A percentile compares a stretch with the other conserved stretches of the same genome.
Conservation (phyloP, 805 yeast species). For the Nakazawaea sp. region DNA sequence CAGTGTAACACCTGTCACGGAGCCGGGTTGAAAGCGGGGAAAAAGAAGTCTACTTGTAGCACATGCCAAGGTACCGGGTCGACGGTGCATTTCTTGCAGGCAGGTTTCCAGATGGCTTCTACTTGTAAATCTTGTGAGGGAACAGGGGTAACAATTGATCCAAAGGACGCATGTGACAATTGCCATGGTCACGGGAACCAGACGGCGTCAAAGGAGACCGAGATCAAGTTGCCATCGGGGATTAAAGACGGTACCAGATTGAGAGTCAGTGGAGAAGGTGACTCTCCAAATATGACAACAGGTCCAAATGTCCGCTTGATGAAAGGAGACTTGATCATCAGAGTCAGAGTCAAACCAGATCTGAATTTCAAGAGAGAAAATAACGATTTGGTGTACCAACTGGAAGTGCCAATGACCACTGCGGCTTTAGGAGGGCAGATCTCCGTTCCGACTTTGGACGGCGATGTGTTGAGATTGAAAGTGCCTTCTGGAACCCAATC, state of each 20-base stretch:
- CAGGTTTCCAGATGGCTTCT: conserved; percentile 95
- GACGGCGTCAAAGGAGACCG: conserved; percentile 60
- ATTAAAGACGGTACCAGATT: conserved; percentile 80
- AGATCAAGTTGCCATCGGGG: conserved; percentile 84
- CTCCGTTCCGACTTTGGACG: conserved; percentile 86
- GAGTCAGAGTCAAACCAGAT: conserved; percentile 75
- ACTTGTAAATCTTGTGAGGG: conserved; percentile 89
- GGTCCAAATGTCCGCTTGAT: conserved; percentile 61
- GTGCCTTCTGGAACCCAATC: conserved; percentile 81
- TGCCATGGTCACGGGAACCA: conserved; percentile 91
- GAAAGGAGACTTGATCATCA: conserved; percentile 84
- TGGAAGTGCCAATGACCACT: conserved; percentile 84
- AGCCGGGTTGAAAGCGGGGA: conserved; percentile 74
- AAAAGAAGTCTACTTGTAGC: conserved; percentile 69
- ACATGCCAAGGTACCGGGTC: conserved; percentile 94
- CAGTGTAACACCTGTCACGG: conserved; percentile 79
- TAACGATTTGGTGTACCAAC: conserved; percentile 56
- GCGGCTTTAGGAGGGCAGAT: conserved; percentile 94
- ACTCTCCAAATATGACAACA: conserved; percentile 72
- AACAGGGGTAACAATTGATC: conserved; percentile 70
- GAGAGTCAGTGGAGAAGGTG: conserved; percentile 85
- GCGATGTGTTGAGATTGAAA: conserved; percentile 65
- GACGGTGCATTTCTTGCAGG: conserved; percentile 74
- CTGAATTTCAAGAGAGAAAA: conserved; percentile 60
- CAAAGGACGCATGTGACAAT: conserved; percentile 60